Base-by-base conservation (phyloP, 2,329 filamentous ascomycete species). In the Arthroderma sp. region DNA sequence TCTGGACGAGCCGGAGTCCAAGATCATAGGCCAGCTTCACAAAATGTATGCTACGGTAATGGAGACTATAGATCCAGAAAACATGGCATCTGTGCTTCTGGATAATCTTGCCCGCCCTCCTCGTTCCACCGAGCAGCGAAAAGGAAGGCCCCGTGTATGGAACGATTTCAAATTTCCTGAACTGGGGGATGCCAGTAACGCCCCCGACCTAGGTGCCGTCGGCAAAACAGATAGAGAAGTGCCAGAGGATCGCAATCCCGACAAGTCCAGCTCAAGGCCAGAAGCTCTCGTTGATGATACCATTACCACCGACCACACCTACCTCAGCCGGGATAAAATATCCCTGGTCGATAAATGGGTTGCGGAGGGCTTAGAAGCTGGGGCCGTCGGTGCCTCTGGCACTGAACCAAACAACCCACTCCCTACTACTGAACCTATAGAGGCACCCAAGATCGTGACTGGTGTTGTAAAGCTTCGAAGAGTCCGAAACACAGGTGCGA, bases 271-370 rank as follows among this genome's bases (percentile, higher is more conserved):
- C 4, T 28, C 41, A 4, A 34, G 3, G 32, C 32, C 32, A 9
- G n/a, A 5, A 8, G 29, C 43, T 22, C 15, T 32, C 6, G 47
- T 43, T 11, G 31, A 43, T 6, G 31, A 44, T n/a, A 27, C 11
- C n/a, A 29, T 8, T 7, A 22, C 29, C 8, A 32, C 15, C 6
- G 32, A 32, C 10, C 56, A 60, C 44, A 53, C 52, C 30, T 60
- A 50, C 34, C 38, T 61, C 7, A 54, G 52, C 5, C 40, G 47
- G 1, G 57, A 61, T 38, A 61, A 61, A 37, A 53, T 47, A 5
- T 55, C 54, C 9, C 50, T 52, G 34, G 58, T 61, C 7, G 52
- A 55, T 38, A 46, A 55, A 39, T 61, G 58, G 58, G 57, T 60
- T 31, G 42, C 47, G 8, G 53, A 59, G 22, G 49, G 54, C 2